These are phyloP conservation scores for Paramecium caudatum DNA, from an alignment of 73 alveolate genomes.

Conservation along the genomic window DNA sequence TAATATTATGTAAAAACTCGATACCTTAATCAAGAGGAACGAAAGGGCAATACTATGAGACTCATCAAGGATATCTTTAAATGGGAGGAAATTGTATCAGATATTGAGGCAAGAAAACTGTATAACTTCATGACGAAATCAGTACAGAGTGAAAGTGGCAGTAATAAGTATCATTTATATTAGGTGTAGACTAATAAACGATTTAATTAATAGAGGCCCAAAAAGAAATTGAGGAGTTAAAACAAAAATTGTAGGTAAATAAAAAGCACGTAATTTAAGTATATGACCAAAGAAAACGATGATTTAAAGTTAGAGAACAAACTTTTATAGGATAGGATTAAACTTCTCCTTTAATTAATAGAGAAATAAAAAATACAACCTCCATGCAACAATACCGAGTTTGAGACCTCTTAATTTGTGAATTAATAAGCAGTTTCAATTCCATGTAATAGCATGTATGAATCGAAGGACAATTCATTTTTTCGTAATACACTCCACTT, in stretches of 20 bases:
- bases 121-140: constrained; percentile 9
- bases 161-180: no score
- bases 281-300: background rate
- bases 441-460: background rate
- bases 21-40: constrained; percentile 18
- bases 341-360: background rate
- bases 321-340: background rate
- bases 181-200: no score
- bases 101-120: constrained; percentile 10
- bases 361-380: background rate
- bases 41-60: background rate
- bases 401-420: constrained; percentile 26
- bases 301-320: background rate
- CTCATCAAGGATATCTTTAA: background rate
- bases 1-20: constrained; percentile 21
- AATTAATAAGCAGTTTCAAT: background rate
- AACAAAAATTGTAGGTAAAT: background rate
- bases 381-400: background rate
- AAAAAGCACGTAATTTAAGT: background rate
- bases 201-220: background rate
- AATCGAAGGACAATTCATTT: background rate
- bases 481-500: background rate
- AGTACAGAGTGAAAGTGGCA: no score
- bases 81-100: constrained; percentile 1
- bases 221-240: constrained; percentile 19